phyloP scores from a whole-genome alignment of 176 grass and related monocot genomes.

The Ensete glaucum region DNA sequence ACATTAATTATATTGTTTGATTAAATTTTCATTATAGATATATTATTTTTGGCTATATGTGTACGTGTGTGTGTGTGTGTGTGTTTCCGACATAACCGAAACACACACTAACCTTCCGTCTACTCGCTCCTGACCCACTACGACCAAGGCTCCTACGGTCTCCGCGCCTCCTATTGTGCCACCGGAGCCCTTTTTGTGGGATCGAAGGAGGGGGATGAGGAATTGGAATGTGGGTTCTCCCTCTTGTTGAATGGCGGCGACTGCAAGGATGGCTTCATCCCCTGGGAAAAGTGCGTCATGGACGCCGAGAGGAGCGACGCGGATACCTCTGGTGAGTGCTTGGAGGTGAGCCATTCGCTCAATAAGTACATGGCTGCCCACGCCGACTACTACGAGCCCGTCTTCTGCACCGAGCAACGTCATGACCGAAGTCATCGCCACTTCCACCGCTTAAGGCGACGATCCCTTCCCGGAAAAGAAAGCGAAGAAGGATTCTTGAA shows the following conservation, averaged over 20 bases:
- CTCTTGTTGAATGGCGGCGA: conserved; percentile 78
- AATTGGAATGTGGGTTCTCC: conserved; percentile 77
- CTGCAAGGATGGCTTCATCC: conserved; percentile 50
- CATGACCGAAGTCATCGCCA: conserved; percentile 20
- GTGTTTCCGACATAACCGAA: no score
- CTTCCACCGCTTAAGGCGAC: not conserved
- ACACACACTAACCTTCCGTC: no score
- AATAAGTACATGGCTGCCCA: conserved; percentile 72
- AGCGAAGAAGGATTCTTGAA: not conserved
- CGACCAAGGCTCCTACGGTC: no score
- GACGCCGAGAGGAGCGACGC: conserved; percentile 35
- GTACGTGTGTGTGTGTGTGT: no score
- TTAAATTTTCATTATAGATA: no score
- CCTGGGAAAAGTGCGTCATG: conserved; percentile 67
- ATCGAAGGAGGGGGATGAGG: conserved; percentile 31
- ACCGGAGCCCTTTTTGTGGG: not conserved
- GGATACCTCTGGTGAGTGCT: conserved; percentile 57
- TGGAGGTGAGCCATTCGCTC: conserved; percentile 39
- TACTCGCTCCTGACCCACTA: no score
- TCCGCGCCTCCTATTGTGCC: no score
- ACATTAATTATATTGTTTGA: no score
- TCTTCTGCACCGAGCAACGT: conserved; percentile 39
- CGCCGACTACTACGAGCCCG: conserved; percentile 53
- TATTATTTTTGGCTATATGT: no score
- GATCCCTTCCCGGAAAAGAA: not conserved